These are phyloP conservation scores for Aureobasidium sp. DNA, from an alignment of 2,329 filamentous ascomycete genomes.

Conservation along the genomic window DNA sequence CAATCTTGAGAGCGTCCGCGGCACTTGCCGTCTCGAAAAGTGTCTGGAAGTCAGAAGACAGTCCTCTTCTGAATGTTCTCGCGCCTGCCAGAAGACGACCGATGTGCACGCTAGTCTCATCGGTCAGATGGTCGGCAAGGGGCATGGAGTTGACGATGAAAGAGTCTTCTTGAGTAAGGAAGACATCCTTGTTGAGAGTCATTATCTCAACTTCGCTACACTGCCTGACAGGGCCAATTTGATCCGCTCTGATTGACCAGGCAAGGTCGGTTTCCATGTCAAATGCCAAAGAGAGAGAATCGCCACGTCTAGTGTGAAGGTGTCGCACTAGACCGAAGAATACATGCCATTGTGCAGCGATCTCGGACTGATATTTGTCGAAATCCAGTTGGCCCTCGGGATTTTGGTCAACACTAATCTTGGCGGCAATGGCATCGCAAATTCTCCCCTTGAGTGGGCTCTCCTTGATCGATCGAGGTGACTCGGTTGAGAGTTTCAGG, in stretches of 20 bases:
- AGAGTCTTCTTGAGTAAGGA: conserved; percentile 25
- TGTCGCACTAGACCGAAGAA: conserved; percentile 82
- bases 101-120: conserved; percentile 11
- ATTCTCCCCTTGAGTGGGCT: conserved; percentile 66
- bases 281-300: conserved; percentile 68
- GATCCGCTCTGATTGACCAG: conserved; percentile 79
- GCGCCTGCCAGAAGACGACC: conserved; percentile 19
- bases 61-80: conserved; percentile 16
- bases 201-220: conserved; percentile 72
- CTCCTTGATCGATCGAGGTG: conserved; percentile 28
- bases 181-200: conserved; percentile 53
- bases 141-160: conserved; percentile 17
- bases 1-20: conserved; percentile 10
- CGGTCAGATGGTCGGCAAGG: conserved; percentile 15
- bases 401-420: conserved; percentile 54
- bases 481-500: conserved; percentile 32
- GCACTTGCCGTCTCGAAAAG: conserved; percentile 39
- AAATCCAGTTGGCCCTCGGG: conserved; percentile 62
- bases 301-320: conserved; percentile 75
- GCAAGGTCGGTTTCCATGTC: conserved; percentile 63
- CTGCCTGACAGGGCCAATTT: conserved; percentile 66
- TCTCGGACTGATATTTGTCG: conserved; percentile 61
- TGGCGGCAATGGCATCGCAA: conserved; percentile 60
- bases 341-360: conserved; percentile 77
- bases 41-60: conserved; percentile 18